phyloP scores from a whole-genome alignment of 2,329 filamentous ascomycete species.

The Penicillium expansum region DNA sequence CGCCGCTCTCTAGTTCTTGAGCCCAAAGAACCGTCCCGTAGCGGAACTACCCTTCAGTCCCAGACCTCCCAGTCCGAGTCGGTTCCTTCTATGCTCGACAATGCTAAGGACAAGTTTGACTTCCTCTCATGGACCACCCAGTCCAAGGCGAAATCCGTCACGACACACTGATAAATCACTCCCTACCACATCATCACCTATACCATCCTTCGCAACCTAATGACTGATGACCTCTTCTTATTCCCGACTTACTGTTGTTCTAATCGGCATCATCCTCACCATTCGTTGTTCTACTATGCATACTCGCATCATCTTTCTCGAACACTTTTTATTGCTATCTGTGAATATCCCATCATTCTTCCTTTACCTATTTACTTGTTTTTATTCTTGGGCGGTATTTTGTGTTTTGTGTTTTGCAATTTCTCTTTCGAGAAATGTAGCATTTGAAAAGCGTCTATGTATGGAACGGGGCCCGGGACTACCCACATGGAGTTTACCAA shows the following conservation, averaged over 20 bases:
- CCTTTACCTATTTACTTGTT: slow-evolving; percentile 2
- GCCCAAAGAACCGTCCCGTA: slow-evolving; percentile 49
- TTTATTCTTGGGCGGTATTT: slow-evolving; percentile 18
- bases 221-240: slow-evolving; percentile 24
- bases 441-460: slow-evolving; percentile 23
- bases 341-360: slow-evolving; percentile 21
- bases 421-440: slow-evolving; percentile 9
- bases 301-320: slow-evolving; percentile 14
- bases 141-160: slow-evolving; percentile 42
- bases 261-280: slow-evolving; percentile 4
- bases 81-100: slow-evolving; percentile 36
- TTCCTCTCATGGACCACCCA: slow-evolving; percentile 52
- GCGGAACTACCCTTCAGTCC: slow-evolving; percentile 20
- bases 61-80: slow-evolving; percentile 25
- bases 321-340: slow-evolving; percentile 11
- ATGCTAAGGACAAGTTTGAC: slow-evolving; percentile 52
- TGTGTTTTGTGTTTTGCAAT: slow-evolving; percentile 11
- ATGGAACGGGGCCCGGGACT: slow-evolving; percentile 17
- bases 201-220: slow-evolving; percentile 6
- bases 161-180: slow-evolving; percentile 32
- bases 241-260: slow-evolving; percentile 9
- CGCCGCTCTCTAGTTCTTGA: slow-evolving; percentile 82
- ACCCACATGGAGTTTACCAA: slow-evolving; percentile 20
- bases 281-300: slow-evolving; percentile 10
- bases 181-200: not conserved